phyloP scores from a whole-genome alignment of 2,329 filamentous ascomycete genomes.

The Colletotrichum tanaceti region DNA sequence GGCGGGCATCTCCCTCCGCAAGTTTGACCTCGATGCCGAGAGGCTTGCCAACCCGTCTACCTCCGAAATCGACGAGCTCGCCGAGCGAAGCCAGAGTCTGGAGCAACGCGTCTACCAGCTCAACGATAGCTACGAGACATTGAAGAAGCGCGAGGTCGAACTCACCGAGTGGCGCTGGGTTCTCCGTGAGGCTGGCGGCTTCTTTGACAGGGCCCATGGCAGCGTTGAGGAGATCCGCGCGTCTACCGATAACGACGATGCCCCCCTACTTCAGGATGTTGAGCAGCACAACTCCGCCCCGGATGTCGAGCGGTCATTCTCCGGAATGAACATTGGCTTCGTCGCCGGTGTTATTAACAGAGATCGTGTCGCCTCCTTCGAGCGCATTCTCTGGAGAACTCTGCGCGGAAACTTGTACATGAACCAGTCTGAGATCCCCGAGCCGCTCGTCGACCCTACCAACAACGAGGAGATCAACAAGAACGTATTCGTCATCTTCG shows the following conservation, averaged over 20 bases:
- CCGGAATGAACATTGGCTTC: conserved; percentile 98
- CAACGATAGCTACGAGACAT: conserved; percentile 97
- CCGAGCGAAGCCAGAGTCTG: conserved; percentile 90
- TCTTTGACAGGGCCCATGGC: conserved; percentile 95
- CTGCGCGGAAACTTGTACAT: conserved; percentile 98
- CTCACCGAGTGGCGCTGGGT: conserved; percentile 99
- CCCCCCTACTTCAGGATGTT: conserved; percentile 90
- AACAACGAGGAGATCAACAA: conserved; percentile 94
- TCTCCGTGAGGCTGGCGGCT: conserved; percentile 92
- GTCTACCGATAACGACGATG: conserved; percentile 90
- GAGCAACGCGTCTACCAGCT: conserved; percentile 91
- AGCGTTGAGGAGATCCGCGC: conserved; percentile 97
- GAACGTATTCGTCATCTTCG: conserved; percentile 99
- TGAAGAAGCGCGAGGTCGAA: conserved; percentile 98
- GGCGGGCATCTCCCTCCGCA: conserved; percentile 83
- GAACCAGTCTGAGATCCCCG: conserved; percentile 99
- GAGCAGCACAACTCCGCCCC: conserved; percentile 79
- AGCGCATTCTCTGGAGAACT: conserved; percentile 97
- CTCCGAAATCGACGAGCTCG: conserved; percentile 94
- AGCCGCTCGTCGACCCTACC: conserved; percentile 89
- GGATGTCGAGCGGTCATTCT: conserved; percentile 87
- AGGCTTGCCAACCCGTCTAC: conserved; percentile 88
- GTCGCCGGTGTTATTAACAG: conserved; percentile 95
- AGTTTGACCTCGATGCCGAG: conserved; percentile 90
- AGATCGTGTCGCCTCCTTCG: conserved; percentile 93